Evolutionary conservation across 208 protist species (phyloP), one percentile per base, ranked within the genome.

Genomic region (Trypanosoma grayi): DNA sequence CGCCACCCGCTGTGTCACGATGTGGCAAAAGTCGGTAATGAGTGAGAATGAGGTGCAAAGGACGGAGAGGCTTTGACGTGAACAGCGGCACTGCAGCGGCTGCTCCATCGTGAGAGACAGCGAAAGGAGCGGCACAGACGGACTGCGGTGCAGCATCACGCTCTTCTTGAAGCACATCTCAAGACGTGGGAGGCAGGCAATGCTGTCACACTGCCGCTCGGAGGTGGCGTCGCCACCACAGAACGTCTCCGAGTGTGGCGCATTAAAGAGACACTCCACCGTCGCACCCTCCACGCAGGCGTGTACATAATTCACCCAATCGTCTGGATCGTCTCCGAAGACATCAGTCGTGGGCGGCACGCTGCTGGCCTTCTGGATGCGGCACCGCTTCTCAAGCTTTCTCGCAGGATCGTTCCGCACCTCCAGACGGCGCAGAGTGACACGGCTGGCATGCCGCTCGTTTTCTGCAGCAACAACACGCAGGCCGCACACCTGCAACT

Each of bases 261-360:
- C 44, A n/a, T 16, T 47, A 14, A 53, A 67, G 25, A 58, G 65
- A 45, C 56, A 69, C 24, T 62, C 64, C 6, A 65, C 59, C 2
- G 57, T 56, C n/a, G 67, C 25, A 22, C 46, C 48, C 4, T 43
- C 55, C 27, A 67, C 40, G 24, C n/a, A 52, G 43, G 51, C 25
- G 43, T 69, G 30, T 18, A 71, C 36, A 25, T 50, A 53, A 46
- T 74, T 69, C n/a, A 83, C 51, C 76, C 76, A 83, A 61, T 83
- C 71, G 3, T 66, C 58, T 20, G 62, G 41, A 8, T 60, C 30
- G 22, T 48, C 48, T 27, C 75, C 75, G 47, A 77, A 73, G 2
- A 53, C 52, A 33, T 28, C 33, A 47, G n/a, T n/a, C n/a, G n/a
- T n/a, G n/a, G n/a, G n/a, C n/a, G 28, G 33, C 14, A 44, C 33